Percentiles rank a stretch among this genome's conserved stretches.
phyloP scores from a whole-genome alignment of 1,139 yeast species.

The Saccharomycopsis phalli region DNA sequence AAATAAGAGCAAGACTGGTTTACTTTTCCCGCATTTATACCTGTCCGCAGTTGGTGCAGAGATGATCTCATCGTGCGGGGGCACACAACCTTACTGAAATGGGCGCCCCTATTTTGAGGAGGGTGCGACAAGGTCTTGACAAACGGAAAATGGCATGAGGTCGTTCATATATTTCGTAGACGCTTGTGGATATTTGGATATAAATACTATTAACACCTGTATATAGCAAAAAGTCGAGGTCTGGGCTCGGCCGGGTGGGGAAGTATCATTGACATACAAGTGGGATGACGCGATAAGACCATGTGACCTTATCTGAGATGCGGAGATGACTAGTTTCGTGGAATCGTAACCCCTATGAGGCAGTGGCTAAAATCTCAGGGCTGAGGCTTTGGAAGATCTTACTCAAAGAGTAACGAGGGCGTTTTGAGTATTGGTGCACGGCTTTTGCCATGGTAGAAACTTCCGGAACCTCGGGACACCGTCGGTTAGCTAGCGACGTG shows the following conservation, averaged over 20 bases:
- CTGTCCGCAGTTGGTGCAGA: slow-evolving; percentile 3
- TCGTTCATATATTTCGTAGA: too few species aligned
- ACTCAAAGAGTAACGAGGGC: too few species aligned
- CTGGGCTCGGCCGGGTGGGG: background rate
- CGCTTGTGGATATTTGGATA: background rate
- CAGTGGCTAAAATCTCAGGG: too few species aligned
- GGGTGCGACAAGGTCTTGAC: too few species aligned
- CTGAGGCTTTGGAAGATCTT: too few species aligned
- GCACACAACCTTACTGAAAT: background rate
- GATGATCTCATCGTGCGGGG: slow-evolving; percentile 3
- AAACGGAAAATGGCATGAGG: too few species aligned
- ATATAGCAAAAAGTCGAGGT: background rate
- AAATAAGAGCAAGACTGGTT: background rate
- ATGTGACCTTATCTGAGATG: slow-evolving; percentile 1
- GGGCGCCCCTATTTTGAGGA: too few species aligned
- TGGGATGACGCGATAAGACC: slow-evolving; percentile 2
- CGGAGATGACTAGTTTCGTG: too few species aligned
- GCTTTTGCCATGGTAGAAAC: too few species aligned
- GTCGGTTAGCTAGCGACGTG: background rate
- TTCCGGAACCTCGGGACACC: background rate
- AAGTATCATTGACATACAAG: background rate
- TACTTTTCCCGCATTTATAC: background rate
- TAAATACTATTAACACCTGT: background rate
- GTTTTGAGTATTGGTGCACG: too few species aligned
- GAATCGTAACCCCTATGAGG: too few species aligned